Percentiles rank a stretch among this genome's conserved stretches.
phyloP scores from a whole-genome alignment of 495 filamentous ascomycete genomes.

The Ramalina intermedia region DNA sequence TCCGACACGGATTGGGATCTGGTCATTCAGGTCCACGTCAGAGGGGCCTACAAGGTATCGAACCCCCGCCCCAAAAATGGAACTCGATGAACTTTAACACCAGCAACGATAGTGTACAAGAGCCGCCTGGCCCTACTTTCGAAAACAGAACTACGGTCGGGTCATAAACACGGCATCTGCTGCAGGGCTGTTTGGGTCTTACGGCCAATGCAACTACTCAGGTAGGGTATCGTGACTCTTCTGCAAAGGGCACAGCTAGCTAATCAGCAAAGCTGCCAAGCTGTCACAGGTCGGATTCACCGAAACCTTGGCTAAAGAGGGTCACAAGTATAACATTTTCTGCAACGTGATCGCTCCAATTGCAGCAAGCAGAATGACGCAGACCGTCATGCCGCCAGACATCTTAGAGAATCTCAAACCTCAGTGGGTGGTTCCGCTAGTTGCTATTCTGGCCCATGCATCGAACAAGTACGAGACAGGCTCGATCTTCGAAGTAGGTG shows the following conservation, averaged over 20 bases:
- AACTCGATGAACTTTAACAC: conserved; percentile 2
- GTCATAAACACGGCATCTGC: conserved; percentile 94
- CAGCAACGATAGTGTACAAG: conserved; percentile 50
- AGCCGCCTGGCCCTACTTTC: conserved; percentile 95
- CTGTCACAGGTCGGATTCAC: conserved; percentile 94
- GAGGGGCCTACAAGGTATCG: conserved; percentile 76
- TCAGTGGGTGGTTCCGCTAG: conserved; percentile 90
- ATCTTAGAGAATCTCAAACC: conserved; percentile 79
- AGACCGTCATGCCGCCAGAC: conserved; percentile 95
- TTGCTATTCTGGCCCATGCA: conserved; percentile 78
- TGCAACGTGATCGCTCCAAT: conserved; percentile 94
- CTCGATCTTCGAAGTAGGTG: conserved; percentile 84
- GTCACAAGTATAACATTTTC: conserved; percentile 95
- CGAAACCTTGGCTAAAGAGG: conserved; percentile 95
- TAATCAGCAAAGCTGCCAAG: conserved; percentile 56
- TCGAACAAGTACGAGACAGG: conserved; percentile 77
- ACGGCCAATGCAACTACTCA: conserved; percentile 95
- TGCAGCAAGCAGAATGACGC: conserved; percentile 91
- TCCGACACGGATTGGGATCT: conserved; percentile 94
- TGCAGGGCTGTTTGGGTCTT: conserved; percentile 88
- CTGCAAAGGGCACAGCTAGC: neutral
- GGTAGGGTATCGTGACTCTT: conserved; percentile 25
- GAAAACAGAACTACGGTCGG: conserved; percentile 95
- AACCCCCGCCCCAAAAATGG: neutral
- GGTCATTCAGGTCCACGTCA: conserved; percentile 84